A percentile compares a stretch with the other conserved stretches of the same genome.
phyloP scores from a whole-genome alignment of 2,329 filamentous ascomycete species.

The Colletotrichum gloeosporioides region DNA sequence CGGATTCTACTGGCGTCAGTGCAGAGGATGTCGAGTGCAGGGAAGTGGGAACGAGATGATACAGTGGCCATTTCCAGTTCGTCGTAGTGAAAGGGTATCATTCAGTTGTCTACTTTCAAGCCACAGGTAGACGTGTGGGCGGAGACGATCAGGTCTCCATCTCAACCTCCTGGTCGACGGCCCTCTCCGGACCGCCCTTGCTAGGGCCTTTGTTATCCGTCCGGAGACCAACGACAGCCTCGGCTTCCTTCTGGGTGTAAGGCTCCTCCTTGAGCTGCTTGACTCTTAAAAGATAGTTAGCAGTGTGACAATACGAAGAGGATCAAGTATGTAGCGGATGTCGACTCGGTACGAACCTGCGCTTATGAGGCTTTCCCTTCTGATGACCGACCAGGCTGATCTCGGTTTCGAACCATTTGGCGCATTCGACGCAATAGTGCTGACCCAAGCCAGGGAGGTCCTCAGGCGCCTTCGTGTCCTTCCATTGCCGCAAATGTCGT shows the following conservation, averaged over 20 bases:
- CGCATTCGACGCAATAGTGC: constrained; percentile 90
- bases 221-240: constrained; percentile 76
- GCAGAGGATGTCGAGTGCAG: background rate
- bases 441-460: constrained; percentile 87
- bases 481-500: constrained; percentile 81
- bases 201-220: constrained; percentile 65
- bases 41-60: background rate
- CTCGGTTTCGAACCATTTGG: constrained; percentile 95
- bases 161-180: constrained; percentile 43
- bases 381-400: constrained; percentile 76
- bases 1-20: background rate
- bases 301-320: background rate
- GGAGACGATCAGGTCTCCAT: constrained; percentile 25
- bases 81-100: constrained; percentile 17
- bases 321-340: background rate
- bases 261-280: constrained; percentile 84
- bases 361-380: constrained; percentile 92
- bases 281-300: constrained; percentile 62
- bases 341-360: constrained; percentile 62
- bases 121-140: background rate
- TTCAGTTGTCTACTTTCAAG: background rate
- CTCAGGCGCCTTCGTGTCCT: constrained; percentile 79
- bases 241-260: constrained; percentile 85
- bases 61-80: background rate
- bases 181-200: constrained; percentile 28